phyloP scores from a whole-genome alignment of 108 stramenopile species.

The Aureococcus anophagefferens region DNA sequence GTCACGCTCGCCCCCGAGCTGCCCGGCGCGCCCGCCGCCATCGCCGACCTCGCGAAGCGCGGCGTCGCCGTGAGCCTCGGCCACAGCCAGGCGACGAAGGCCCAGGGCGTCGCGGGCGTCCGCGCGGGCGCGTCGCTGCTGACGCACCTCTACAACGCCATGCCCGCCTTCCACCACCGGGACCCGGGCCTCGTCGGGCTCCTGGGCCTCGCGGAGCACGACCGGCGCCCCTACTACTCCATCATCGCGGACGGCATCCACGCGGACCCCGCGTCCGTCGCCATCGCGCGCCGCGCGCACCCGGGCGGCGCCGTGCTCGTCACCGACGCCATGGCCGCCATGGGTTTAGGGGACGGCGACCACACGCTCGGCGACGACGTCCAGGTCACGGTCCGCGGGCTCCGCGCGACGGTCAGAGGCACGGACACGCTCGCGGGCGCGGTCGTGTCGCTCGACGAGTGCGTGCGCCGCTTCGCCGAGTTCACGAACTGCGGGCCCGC shows the following conservation, averaged over 20 bases:
- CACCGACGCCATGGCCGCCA: too few species aligned
- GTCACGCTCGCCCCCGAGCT: too few species aligned
- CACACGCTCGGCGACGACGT: too few species aligned
- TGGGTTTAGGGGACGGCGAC: too few species aligned
- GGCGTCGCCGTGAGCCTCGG: conserved; percentile 38
- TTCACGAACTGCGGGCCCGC: too few species aligned
- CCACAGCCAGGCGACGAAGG: conserved; percentile 37
- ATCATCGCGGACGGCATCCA: conserved; percentile 42
- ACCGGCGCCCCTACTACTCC: background rate
- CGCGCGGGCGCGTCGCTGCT: conserved; percentile 40
- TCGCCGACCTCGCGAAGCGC: conserved; percentile 9
- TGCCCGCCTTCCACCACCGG: conserved; percentile 53
- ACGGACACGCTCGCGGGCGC: too few species aligned
- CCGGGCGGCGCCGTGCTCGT: too few species aligned
- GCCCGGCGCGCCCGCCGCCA: too few species aligned
- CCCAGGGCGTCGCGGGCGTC: conserved; percentile 31
- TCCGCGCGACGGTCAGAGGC: too few species aligned
- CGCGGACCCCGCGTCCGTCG: conserved; percentile 34
- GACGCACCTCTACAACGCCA: conserved; percentile 55
- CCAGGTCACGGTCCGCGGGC: too few species aligned
- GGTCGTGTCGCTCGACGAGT: too few species aligned
- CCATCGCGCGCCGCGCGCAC: conserved; percentile 39
- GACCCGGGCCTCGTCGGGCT: conserved; percentile 49
- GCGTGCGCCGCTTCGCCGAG: too few species aligned
- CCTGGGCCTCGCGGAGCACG: conserved; percentile 11